Base-by-base conservation (phyloP, 2,329 filamentous ascomycete species). In the Neophaeococcomyces aloes region DNA sequence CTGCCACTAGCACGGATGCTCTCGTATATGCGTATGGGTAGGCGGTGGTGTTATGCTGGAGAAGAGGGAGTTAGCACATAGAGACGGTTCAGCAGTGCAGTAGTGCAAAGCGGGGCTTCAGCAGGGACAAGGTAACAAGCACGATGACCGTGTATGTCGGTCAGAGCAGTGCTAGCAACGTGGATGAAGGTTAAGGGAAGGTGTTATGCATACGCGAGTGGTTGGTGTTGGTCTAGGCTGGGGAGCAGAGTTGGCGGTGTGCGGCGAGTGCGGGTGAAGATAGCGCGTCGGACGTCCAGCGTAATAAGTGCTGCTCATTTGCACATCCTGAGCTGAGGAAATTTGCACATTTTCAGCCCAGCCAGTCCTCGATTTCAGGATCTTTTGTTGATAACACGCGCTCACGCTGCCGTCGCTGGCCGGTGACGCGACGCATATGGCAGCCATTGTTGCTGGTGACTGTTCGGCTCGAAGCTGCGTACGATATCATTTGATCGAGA, bases 301-400 rank as follows among this genome's bases (percentile, higher is more conserved):
- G 35, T 43, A 42, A 50, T 42, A 47, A 49, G 40, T 21, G 15
- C 39, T 44, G 42, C 41, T 55, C 54, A 60, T 57, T 58, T 56
- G 57, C 57, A 59, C 43, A 33, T 49, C 38, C 35, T 29, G 42
- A 44, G 27, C 41, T 45, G 37, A 38, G 41, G 45, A 61, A 56
- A 57, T 47, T 40, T 56, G 58, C 48, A 54, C 54, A 42, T 57
- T 53, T 43, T 69, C 65, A 69, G 58, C 62, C 66, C 57, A 66
- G 56, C 59, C 63, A 66, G 58, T 67, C 63, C 53, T 67, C 61
- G 53, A 60, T 57, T 38, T 45, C 62, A 47, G 64, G 63, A 55
- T 66, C 58, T 56, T 62, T 63, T 48, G 61, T 61, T 48, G 61
- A 60, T 47, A 61, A 63, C 55, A 65, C 56, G 53, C 63, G 62